Evolutionary conservation across 176 grass and related monocot species (phyloP), one percentile per base, ranked within the genome.

Genomic region (Eleusine coracana): DNA sequence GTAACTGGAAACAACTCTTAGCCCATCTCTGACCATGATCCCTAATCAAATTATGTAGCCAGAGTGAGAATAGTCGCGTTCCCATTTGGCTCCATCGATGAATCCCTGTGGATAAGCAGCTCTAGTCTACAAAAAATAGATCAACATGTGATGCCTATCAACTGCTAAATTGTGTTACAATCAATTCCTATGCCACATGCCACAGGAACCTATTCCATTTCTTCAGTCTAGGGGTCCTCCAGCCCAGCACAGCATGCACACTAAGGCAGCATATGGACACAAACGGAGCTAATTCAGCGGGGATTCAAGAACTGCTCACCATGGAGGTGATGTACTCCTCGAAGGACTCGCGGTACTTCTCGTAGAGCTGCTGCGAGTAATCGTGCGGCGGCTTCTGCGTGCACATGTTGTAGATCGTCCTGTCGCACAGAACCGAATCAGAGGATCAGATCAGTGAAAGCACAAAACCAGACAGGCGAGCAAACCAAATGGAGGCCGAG

Each of bases 331-430:
- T 89, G 86, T 96, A 96, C 54, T 96, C 90, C 67, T 88, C 64
- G 50, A 93, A 92, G 0, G 88, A 80, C 73, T 88, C 88, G 3
- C 70, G 45, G 76, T 91, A 97, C 67, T 84, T 93, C 8, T 93
- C 88, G 48, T 94, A 97, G 10, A 94, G 90, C 78, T 97, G 90
- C 74, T 89, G 88, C 37, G 92, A 91, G 88, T 94, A 91, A 55
- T 94, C 86, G 34, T 91, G 77, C 2, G 90, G 92, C 14, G 90
- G 84, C 39, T 94, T 97, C 90, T 97, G 95, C 56, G 90, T 92
- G 83, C 92, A 92, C 92, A 97, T 97, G 73, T 88, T 89, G 84
- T 92, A 94, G n/a, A 94, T 89, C 23, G 86, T 94, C 36, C 95
- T 97, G 76, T 45, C 1, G 76, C 77, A 44, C 1, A 18, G 63